A percentile compares a stretch with the other conserved stretches of the same genome.
Conservation (phyloP, 1,284 basidiomycete species). For the Puccinia polysora region DNA sequence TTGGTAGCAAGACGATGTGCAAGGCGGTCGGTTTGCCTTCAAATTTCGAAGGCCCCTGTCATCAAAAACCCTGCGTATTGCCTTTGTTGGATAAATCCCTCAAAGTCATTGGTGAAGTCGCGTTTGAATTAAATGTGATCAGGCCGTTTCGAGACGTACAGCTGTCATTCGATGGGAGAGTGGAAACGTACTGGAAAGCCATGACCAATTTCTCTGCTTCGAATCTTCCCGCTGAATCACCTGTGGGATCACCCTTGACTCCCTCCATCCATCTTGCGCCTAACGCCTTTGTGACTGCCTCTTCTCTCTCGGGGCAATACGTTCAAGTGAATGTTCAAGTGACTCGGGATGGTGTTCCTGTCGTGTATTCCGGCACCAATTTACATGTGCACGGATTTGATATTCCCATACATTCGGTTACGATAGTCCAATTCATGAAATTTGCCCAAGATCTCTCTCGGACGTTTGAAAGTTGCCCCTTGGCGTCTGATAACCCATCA, state of each 20-base stretch:
- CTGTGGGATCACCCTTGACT: slow-evolving; percentile 31
- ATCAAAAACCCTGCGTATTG: slow-evolving; percentile 60
- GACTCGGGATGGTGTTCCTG: slow-evolving; percentile 33
- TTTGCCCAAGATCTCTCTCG: slow-evolving; percentile 17
- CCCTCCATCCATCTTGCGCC: slow-evolving; percentile 39
- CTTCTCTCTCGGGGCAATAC: slow-evolving; percentile 81
- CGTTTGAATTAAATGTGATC: slow-evolving; percentile 81
- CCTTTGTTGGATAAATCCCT: slow-evolving; percentile 89
- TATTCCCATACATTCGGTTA: slow-evolving; percentile 16
- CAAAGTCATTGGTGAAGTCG: slow-evolving; percentile 90
- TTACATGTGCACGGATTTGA: slow-evolving; percentile 10
- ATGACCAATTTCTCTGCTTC: slow-evolving; percentile 56
- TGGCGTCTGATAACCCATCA: background rate
- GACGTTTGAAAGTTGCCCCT: slow-evolving; percentile 11
- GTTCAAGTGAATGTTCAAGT: slow-evolving; percentile 74
- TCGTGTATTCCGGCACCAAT: slow-evolving; percentile 26
- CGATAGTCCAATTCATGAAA: slow-evolving; percentile 30
- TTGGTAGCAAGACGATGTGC: slow-evolving; percentile 96
- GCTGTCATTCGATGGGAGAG: slow-evolving; percentile 87
- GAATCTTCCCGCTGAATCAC: slow-evolving; percentile 30
- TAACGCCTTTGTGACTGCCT: slow-evolving; percentile 64
- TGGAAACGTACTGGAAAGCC: slow-evolving; percentile 93
- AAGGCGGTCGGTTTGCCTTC: slow-evolving; percentile 80
- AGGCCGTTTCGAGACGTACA: slow-evolving; percentile 88
- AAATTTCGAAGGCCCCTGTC: slow-evolving; percentile 61